Base-by-base conservation (phyloP, 1,284 basidiomycete genomes). In the Ganoderma sinense region DNA sequence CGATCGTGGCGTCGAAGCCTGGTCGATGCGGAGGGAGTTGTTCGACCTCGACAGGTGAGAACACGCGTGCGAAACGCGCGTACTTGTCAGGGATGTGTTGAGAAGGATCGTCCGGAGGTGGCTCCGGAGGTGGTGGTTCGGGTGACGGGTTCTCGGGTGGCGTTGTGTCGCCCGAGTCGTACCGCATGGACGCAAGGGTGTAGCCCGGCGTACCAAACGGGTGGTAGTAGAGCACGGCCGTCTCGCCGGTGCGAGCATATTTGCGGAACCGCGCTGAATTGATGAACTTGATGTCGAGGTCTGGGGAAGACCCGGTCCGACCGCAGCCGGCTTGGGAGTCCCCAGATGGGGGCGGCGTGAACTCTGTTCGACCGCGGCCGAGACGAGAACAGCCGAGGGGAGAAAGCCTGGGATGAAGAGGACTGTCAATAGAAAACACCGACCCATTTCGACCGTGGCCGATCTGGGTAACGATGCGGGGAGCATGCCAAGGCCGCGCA, bases 21-120 rank as follows among this genome's bases (percentile, higher is more conserved):
- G 53, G 36, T 0, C 70, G 65, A 40, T 74, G 73, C 7, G 69
- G 69, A 5, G 69, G 73, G 29, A 74, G 73, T 0, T 69, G 53
- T 26, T 74, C 67, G 33, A 70, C 68, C 0, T 74, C 69, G 29
- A 67, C 45, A 10, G 69, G 69, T 0, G 64, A 64, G 71, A 72
- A 72, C 29, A 69, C 68, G 26, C 31, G n/a, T 11, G 58, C 59
- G 20, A n/a, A 72, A 10, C 61, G 40, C 13, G 53, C 51, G 31
- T 65, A 68, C 53, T 67, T 69, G 20, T 41, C 62, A 14, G 65
- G 67, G 26, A 71, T 26, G 36, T 62, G 53, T n/a, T 23, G 43
- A 10, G 66, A 51, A 33, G 39, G 59, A 6, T 45, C 43, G 43
- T 18, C 18, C 5, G 43, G 43, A 5, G 43, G 43, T n/a, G 43